Evolutionary conservation across 768 basidiomycete species (phyloP).

Genomic region (Phylloporus rhodoxanthus): DNA sequence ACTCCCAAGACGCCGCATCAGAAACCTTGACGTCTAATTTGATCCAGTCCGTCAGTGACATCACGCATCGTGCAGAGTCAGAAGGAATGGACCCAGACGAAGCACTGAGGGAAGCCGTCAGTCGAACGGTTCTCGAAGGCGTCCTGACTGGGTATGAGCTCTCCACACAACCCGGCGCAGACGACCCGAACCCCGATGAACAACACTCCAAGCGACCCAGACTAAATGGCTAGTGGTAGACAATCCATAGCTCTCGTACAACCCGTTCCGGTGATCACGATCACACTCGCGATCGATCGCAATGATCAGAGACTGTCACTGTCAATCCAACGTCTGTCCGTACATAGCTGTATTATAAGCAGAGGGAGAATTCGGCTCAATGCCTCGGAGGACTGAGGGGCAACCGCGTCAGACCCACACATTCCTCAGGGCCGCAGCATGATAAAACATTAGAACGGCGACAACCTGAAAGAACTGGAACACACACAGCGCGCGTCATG

Average conservation of each 20-base stretch:
- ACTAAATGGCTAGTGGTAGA: conserved; percentile 16
- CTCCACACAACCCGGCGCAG: conserved; percentile 21
- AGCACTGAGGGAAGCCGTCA: conserved; percentile 56
- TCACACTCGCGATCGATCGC: conserved; percentile 27
- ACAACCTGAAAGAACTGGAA: conserved; percentile 1
- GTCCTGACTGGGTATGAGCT: conserved; percentile 57
- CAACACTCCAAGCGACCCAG: conserved; percentile 22
- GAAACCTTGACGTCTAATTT: conserved; percentile 63
- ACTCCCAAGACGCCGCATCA: conserved; percentile 63
- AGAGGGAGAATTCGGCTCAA: background rate
- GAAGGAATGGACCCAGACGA: conserved; percentile 64
- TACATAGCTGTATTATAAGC: background rate
- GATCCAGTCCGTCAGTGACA: conserved; percentile 58
- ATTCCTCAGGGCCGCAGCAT: conserved; percentile 23
- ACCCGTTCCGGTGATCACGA: conserved; percentile 32
- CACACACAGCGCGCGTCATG: conserved; percentile 8
- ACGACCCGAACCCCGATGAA: conserved; percentile 7
- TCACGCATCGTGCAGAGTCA: conserved; percentile 54
- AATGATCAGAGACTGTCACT: conserved; percentile 26
- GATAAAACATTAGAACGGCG: conserved; percentile 17
- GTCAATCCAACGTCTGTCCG: conserved; percentile 11
- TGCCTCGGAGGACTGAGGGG: conserved; percentile 13
- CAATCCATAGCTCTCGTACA: conserved; percentile 1
- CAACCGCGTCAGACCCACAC: conserved; percentile 15
- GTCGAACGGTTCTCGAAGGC: conserved; percentile 59